Percentiles rank a stretch among this genome's conserved stretches.
phyloP scores from a whole-genome alignment of 495 filamentous ascomycete genomes.

The Annulohypoxylon moriforme region DNA sequence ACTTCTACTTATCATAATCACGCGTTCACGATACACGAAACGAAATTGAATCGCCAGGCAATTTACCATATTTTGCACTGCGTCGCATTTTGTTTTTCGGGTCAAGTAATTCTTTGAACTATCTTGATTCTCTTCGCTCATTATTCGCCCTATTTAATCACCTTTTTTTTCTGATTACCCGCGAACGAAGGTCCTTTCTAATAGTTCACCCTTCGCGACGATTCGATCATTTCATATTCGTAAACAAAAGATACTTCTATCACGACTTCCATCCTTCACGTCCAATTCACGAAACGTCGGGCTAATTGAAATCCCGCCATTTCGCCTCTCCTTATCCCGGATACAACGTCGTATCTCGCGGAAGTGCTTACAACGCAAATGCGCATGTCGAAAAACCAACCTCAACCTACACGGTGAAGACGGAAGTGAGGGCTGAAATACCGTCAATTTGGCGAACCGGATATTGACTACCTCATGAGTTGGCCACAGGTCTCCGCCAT shows the following conservation, averaged over 20 bases:
- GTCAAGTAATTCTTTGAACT: slow-evolving; percentile 26
- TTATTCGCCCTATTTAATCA: slow-evolving; percentile 35
- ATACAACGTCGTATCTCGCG: slow-evolving; percentile 22
- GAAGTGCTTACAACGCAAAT: slow-evolving; percentile 33
- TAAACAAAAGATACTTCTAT: slow-evolving; percentile 4
- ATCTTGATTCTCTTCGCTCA: slow-evolving; percentile 46
- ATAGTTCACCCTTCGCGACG: neutral
- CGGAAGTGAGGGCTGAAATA: slow-evolving; percentile 38
- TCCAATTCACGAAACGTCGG: slow-evolving; percentile 13
- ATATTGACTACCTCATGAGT: slow-evolving; percentile 42
- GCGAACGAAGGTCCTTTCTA: slow-evolving; percentile 3
- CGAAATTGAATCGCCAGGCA: slow-evolving; percentile 12
- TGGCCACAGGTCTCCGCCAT: slow-evolving; percentile 48
- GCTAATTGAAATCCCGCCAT: slow-evolving; percentile 27
- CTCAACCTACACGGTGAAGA: slow-evolving; percentile 43
- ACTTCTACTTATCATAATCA: slow-evolving; percentile 19
- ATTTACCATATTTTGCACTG: slow-evolving; percentile 5
- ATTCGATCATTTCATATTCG: slow-evolving; percentile 9
- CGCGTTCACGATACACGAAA: slow-evolving; percentile 24
- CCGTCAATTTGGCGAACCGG: slow-evolving; percentile 29
- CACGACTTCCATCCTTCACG: neutral
- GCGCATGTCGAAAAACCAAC: slow-evolving; percentile 44
- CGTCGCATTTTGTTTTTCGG: slow-evolving; percentile 26
- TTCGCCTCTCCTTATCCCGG: slow-evolving; percentile 25
- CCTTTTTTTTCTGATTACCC: slow-evolving; percentile 17